Percentiles rank a stretch among this genome's conserved stretches.
Evolutionary conservation across 164 flowering plant genomes (phyloP).

Genomic region (Dillenia suffruticosa): DNA sequence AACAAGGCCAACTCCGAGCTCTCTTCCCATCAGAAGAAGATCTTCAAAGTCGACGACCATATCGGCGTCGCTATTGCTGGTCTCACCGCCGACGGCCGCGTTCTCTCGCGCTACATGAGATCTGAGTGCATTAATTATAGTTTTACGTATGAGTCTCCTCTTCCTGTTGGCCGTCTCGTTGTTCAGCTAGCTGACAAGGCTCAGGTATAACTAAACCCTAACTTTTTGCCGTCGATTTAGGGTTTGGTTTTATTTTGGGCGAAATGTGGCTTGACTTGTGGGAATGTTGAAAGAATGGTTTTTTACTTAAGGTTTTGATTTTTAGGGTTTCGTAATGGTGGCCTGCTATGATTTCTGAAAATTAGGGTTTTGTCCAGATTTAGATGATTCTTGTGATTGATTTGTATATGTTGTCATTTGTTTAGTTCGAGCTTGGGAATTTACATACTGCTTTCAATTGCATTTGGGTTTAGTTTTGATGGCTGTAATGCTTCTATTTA

Average conservation of each 20-base stretch:
- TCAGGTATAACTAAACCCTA: conserved; percentile 47
- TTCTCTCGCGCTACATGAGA: conserved; percentile 73
- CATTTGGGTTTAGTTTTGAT: no score
- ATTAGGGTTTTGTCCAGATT: no score
- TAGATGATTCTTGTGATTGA: no score
- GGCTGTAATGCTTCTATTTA: no score
- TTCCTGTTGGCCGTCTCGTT: conserved; percentile 89
- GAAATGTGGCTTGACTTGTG: neutral
- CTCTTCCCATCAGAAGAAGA: conserved; percentile 96
- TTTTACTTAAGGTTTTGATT: neutral
- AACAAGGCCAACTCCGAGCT: conserved; percentile 90
- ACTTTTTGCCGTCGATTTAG: neutral
- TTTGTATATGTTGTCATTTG: no score
- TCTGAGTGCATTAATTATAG: conserved; percentile 79
- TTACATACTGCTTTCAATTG: no score
- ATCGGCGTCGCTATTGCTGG: conserved; percentile 97
- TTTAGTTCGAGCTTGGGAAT: no score
- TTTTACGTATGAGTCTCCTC: conserved; percentile 79
- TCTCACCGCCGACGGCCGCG: conserved; percentile 95
- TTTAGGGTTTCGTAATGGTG: neutral
- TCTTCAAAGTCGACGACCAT: conserved; percentile 91
- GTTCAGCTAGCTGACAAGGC: conserved; percentile 97
- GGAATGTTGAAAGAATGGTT: neutral
- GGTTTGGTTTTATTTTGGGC: neutral
- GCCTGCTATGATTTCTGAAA: no score